Evolutionary conservation across 331 rosid genomes (phyloP), one percentile per base, ranked within the genome.

Genomic region (Malus hybrid): DNA sequence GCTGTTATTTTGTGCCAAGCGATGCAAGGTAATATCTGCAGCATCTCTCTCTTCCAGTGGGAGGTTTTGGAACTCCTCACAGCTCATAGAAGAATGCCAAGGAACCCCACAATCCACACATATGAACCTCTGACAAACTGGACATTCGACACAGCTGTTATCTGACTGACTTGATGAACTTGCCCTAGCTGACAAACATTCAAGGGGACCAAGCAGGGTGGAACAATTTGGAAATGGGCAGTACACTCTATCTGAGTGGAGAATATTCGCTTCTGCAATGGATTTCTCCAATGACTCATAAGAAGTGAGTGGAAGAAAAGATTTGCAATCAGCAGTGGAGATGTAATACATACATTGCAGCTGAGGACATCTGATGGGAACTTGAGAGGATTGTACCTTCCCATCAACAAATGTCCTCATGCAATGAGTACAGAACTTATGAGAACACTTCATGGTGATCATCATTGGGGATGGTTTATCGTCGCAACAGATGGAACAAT

Each of bases 221-320:
- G 97, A 91, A 65, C 98, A 93, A 77, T 85, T 87, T 14, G 97
- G 90, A 87, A 79, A 93, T 10, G 98, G 98, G 70, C 98, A 93
- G 84, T 91, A 89, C 77, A 91, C 82, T 79, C 86, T 89, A 73
- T 89, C 87, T 0, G 88, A 83, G 73, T 75, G 81, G 56, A 63
- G 68, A 76, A 91, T 26, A 80, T 86, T 82, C 34, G 87, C 89
- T 77, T 94, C 93, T 22, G 81, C 84, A 75, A 87, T 82, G 82
- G 89, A 76, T 81, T 83, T 87, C 85, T 94, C 97, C 68, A 91
- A 70, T 10, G 87, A 84, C 71, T 88, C 89, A 66, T 81, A 91
- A 18, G 88, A 91, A 67, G 82, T 69, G 64, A 89, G 83, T 42
- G 97, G 91, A 81, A 94, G 98, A 80, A 94, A 94, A 77, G 90